Conservation (phyloP, 106 monocot genomes). For the Apostasia ramifera region DNA sequence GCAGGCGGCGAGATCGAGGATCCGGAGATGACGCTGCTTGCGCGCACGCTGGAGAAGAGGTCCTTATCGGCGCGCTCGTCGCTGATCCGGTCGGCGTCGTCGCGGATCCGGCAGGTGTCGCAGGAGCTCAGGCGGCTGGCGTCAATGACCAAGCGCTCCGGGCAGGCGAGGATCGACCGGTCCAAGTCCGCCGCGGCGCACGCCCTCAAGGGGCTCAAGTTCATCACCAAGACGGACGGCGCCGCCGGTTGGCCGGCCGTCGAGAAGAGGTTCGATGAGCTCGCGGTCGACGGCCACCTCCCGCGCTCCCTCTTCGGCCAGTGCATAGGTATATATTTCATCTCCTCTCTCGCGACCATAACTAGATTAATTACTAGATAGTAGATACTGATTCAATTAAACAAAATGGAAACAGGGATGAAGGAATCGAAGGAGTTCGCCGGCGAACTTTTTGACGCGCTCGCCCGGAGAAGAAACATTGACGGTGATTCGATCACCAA, state of each 20-base stretch:
- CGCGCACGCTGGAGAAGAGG: slow-evolving; percentile 58
- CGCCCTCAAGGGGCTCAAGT: slow-evolving; percentile 82
- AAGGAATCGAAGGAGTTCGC: slow-evolving; percentile 89
- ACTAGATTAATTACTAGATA: no score
- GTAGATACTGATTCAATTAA: background rate
- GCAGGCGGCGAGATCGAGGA: slow-evolving; percentile 38
- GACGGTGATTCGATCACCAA: slow-evolving; percentile 40
- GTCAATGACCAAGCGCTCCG: slow-evolving; percentile 25
- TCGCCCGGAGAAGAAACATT: slow-evolving; percentile 65
- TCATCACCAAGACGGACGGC: slow-evolving; percentile 74
- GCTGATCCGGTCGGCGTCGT: slow-evolving; percentile 37
- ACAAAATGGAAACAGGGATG: slow-evolving; percentile 46
- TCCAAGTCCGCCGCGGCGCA: slow-evolving; percentile 60
- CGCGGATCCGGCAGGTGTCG: slow-evolving; percentile 50
- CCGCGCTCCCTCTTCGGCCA: slow-evolving; percentile 53
- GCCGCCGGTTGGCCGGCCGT: slow-evolving; percentile 65
- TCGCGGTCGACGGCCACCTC: slow-evolving; percentile 44
- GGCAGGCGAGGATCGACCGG: slow-evolving; percentile 34
- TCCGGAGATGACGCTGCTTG: slow-evolving; percentile 70
- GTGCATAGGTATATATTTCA: slow-evolving; percentile 58
- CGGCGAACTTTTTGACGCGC: slow-evolving; percentile 65
- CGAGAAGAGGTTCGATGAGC: slow-evolving; percentile 79
- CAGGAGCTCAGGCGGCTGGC: slow-evolving; percentile 63
- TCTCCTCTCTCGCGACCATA: background rate
- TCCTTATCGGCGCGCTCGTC: slow-evolving; percentile 31